Percentiles rank a stretch among this genome's conserved stretches.
These are phyloP conservation scores for Prunus fruticosa DNA, from an alignment of 306 rosid genomes.

Conservation along the genomic window DNA sequence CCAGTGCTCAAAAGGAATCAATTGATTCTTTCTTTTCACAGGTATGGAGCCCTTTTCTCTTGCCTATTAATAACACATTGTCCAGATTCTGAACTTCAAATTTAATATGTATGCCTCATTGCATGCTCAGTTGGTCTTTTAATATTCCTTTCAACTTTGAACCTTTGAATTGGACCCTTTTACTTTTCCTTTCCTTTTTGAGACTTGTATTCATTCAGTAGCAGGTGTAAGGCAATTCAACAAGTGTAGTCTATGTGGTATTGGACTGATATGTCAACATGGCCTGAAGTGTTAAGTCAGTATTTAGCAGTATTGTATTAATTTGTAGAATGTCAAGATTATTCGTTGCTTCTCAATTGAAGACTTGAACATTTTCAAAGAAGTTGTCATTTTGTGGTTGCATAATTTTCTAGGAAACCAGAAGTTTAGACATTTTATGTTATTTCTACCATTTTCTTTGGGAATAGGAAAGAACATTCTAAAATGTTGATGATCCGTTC, in stretches of 20 bases:
- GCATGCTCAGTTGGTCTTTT: background rate
- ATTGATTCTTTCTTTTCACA: slow-evolving; percentile 94
- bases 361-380: slow-evolving; percentile 5
- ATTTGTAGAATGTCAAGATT: background rate
- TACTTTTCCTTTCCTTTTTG: background rate
- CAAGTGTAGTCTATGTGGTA: background rate
- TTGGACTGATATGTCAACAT: slow-evolving; percentile 4
- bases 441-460: background rate
- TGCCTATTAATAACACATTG: slow-evolving; percentile 9
- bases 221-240: background rate
- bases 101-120: background rate
- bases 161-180: background rate
- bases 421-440: background rate
- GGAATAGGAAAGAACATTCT: background rate
- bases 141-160: background rate
- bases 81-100: background rate
- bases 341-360: background rate
- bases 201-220: background rate
- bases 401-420: background rate
- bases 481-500: slow-evolving; percentile 4
- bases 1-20: slow-evolving; percentile 78
- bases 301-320: background rate
- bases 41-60: slow-evolving; percentile 42
- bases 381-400: background rate
- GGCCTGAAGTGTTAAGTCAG: slow-evolving; percentile 5